Conservation (phyloP, 148 eudicot genomes). For the Cornus kousa region DNA sequence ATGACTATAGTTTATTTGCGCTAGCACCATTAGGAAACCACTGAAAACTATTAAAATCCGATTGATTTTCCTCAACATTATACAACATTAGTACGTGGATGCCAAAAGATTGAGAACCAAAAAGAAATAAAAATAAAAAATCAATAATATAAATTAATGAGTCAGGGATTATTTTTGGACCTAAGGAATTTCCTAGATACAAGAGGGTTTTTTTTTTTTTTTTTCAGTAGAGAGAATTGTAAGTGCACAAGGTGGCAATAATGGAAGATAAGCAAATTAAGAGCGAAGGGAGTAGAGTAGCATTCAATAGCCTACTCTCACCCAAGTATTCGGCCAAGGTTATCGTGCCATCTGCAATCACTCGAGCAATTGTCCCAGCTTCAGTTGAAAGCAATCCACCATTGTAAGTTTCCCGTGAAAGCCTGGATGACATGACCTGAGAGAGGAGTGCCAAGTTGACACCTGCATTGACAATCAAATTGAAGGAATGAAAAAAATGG, state of each 20-base stretch:
- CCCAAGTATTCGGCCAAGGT: slow-evolving; percentile 77
- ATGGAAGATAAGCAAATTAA: slow-evolving; percentile 72
- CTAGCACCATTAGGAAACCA: neutral
- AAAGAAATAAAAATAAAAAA: neutral
- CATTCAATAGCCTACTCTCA: slow-evolving; percentile 56
- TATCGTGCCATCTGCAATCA: slow-evolving; percentile 83
- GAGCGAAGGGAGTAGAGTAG: slow-evolving; percentile 77
- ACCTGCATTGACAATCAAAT: slow-evolving; percentile 34
- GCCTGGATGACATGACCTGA: slow-evolving; percentile 94
- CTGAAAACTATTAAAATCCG: neutral
- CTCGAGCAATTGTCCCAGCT: slow-evolving; percentile 95
- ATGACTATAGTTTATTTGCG: too few species aligned
- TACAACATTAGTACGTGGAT: neutral
- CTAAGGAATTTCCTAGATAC: neutral
- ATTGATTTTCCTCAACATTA: neutral
- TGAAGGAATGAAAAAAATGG: neutral
- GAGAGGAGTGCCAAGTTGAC: slow-evolving; percentile 92
- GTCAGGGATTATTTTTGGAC: neutral
- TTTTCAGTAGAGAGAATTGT: slow-evolving; percentile 66
- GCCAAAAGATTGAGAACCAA: neutral
- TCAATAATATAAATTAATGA: neutral
- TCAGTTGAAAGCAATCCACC: slow-evolving; percentile 92
- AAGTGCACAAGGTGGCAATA: slow-evolving; percentile 76
- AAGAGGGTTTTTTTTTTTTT: neutral
- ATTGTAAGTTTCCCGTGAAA: slow-evolving; percentile 91